phyloP scores from a whole-genome alignment of 208 protist species.

The Leishmania tropica region DNA sequence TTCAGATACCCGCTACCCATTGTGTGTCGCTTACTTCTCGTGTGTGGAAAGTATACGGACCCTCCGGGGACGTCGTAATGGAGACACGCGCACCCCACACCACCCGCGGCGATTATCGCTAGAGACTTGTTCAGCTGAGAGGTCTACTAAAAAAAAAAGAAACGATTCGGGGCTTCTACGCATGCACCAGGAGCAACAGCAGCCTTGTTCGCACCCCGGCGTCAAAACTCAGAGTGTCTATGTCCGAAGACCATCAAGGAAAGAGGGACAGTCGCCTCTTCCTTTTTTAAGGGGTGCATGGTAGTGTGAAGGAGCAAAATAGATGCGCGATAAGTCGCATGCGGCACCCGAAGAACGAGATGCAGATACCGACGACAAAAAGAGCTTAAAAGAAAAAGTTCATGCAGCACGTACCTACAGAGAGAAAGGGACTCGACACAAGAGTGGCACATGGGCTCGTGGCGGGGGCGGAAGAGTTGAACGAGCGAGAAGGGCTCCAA shows the following conservation, averaged over 20 bases:
- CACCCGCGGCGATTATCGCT: not conserved
- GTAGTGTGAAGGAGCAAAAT: not conserved
- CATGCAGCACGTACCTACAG: not conserved
- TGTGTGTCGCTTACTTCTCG: not conserved
- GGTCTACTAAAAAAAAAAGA: not conserved
- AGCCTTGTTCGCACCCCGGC: not conserved
- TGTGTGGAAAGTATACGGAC: not conserved
- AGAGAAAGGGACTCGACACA: not conserved
- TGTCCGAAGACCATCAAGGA: not conserved
- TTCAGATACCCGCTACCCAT: conserved; percentile 30
- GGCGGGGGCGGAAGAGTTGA: conserved; percentile 1
- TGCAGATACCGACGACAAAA: not conserved
- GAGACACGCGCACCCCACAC: not conserved
- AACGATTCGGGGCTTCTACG: not conserved
- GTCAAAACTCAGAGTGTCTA: not conserved
- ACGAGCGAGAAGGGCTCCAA: not conserved
- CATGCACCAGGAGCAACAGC: not conserved
- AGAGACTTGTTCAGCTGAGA: not conserved
- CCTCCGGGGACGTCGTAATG: not conserved
- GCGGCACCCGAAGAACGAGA: not conserved
- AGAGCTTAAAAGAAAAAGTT: not conserved
- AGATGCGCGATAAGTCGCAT: not conserved
- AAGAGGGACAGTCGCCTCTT: not conserved
- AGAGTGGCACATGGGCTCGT: not conserved
- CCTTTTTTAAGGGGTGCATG: not conserved